These are phyloP conservation scores for Dactylorhiza incarnata DNA, from an alignment of 106 monocot genomes.

Conservation along the genomic window DNA sequence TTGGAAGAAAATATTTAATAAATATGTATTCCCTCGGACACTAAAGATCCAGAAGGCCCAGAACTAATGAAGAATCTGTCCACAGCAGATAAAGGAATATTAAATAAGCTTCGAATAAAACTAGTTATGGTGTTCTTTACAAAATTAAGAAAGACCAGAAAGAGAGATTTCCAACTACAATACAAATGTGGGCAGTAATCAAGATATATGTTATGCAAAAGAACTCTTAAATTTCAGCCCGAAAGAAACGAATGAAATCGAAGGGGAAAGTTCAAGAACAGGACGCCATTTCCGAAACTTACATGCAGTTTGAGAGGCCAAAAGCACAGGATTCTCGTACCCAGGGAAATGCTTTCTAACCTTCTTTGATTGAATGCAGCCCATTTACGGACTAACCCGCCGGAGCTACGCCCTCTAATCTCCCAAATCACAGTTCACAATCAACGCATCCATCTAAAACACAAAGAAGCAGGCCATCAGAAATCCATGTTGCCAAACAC, in stretches of 20 bases:
- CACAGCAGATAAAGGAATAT: background rate
- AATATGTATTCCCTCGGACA: background rate
- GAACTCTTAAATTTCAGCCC: background rate
- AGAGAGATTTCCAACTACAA: background rate
- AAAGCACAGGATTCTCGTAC: constrained; percentile 65
- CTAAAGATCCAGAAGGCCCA: background rate
- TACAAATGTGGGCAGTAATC: background rate
- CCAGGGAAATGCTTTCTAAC: constrained; percentile 37
- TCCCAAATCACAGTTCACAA: constrained; percentile 10
- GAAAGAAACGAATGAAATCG: background rate
- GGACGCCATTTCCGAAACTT: constrained; percentile 12
- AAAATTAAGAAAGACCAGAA: background rate
- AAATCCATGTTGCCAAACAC: background rate
- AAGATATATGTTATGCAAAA: background rate
- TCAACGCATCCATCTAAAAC: constrained; percentile 5
- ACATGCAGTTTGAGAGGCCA: constrained; percentile 88
- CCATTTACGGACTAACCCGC: constrained; percentile 36
- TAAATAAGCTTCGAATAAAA: background rate
- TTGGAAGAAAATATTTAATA: background rate
- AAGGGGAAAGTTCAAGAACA: background rate
- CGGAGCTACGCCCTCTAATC: background rate
- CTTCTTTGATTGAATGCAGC: constrained; percentile 66
- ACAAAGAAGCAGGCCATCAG: background rate
- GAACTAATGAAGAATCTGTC: background rate
- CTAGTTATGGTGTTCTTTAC: background rate